These are phyloP conservation scores for Dioscorea cayenensis DNA, from an alignment of 116 monocot species.

Conservation along the genomic window DNA sequence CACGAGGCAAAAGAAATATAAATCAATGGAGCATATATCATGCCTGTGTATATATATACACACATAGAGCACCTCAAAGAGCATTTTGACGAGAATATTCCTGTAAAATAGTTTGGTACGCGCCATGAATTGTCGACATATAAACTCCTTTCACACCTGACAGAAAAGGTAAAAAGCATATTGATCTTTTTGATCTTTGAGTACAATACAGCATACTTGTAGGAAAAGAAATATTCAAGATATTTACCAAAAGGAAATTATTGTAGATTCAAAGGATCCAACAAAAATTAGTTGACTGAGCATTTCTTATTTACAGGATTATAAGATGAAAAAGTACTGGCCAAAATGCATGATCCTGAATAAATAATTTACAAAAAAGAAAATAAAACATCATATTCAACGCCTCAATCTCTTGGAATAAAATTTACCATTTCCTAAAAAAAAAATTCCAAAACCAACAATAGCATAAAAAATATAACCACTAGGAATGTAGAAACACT, in stretches of 20 bases:
- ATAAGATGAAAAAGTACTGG: no score
- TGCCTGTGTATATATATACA: no score
- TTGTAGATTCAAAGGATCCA: no score
- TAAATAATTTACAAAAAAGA: no score
- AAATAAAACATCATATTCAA: not conserved
- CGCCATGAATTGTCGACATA: slow-evolving; percentile 68
- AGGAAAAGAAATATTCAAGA: no score
- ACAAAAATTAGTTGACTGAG: no score
- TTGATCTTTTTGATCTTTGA: no score
- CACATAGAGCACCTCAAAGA: slow-evolving; percentile 20
- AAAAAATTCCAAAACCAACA: not conserved
- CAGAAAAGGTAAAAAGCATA: slow-evolving; percentile 3
- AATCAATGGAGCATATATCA: not conserved
- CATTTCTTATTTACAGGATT: no score
- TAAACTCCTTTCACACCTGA: slow-evolving; percentile 63
- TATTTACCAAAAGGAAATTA: no score
- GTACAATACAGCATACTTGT: no score
- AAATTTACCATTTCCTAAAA: not conserved
- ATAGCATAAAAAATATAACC: not conserved
- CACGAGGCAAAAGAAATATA: not conserved
- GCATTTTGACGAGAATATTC: slow-evolving; percentile 31
- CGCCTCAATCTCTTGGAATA: not conserved
- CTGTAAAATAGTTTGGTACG: slow-evolving; percentile 44
- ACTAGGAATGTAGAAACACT: not conserved
- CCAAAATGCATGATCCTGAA: no score